Evolutionary conservation across 139 green algal species (phyloP).

Genomic region (Coelastrella sp.): DNA sequence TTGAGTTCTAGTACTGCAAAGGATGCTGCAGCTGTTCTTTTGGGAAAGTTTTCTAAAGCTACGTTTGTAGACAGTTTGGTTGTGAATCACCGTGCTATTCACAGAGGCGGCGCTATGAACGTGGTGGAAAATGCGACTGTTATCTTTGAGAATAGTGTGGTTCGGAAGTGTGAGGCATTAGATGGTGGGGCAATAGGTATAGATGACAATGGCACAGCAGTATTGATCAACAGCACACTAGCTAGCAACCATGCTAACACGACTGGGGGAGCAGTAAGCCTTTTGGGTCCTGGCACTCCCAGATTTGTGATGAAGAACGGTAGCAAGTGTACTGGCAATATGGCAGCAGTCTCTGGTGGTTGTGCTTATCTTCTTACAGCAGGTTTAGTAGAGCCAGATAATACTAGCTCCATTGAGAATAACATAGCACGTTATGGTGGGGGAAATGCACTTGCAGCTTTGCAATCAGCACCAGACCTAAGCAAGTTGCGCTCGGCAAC

Average conservation of each 20-base stretch:
- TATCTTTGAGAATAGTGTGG: background rate
- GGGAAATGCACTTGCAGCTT: background rate
- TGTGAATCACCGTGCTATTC: background rate
- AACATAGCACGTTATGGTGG: slow-evolving; percentile 16
- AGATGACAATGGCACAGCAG: background rate
- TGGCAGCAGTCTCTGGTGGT: background rate
- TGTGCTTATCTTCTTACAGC: background rate
- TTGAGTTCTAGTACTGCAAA: background rate
- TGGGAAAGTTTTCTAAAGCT: background rate
- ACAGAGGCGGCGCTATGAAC: background rate
- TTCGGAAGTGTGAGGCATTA: background rate
- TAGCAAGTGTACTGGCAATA: background rate
- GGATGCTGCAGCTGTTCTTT: background rate
- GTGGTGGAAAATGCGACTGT: background rate
- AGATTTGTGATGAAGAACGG: background rate
- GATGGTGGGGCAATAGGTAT: background rate
- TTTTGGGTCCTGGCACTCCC: background rate
- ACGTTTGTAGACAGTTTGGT: background rate
- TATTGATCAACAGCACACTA: background rate
- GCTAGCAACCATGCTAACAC: background rate
- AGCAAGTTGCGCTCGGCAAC: background rate
- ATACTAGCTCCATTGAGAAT: background rate
- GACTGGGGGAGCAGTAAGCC: background rate
- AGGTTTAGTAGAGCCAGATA: background rate
- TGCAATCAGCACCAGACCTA: background rate